Evolutionary conservation across 306 rosid genomes (phyloP).

Genomic region (Quercus ilex): DNA sequence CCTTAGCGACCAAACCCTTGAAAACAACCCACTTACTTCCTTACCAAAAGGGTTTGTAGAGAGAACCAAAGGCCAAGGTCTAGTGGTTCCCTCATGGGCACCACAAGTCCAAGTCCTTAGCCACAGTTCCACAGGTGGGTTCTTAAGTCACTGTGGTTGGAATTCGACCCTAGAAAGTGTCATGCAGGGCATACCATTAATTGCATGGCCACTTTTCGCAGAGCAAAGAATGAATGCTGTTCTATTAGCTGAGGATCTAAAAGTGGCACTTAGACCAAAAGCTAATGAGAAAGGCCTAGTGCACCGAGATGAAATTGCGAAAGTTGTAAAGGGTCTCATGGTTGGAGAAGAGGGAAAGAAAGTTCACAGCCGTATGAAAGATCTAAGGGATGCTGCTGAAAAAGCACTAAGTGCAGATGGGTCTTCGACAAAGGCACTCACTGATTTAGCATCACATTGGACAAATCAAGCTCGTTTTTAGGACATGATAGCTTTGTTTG

Average conservation of each 20-base stretch:
- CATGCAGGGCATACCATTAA: slow-evolving; percentile 21
- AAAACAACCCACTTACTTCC: slow-evolving; percentile 14
- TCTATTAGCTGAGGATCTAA: not conserved
- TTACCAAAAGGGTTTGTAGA: slow-evolving; percentile 30
- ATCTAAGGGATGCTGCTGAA: slow-evolving; percentile 20
- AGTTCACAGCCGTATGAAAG: slow-evolving; percentile 15
- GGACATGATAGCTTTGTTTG: not conserved
- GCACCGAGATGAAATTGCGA: no score
- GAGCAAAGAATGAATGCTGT: slow-evolving; percentile 15
- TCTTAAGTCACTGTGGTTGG: slow-evolving; percentile 48
- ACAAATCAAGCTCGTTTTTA: not conserved
- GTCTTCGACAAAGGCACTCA: slow-evolving; percentile 32
- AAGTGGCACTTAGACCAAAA: no score
- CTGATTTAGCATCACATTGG: slow-evolving; percentile 19
- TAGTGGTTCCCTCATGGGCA: slow-evolving; percentile 29
- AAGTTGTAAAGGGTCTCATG: no score
- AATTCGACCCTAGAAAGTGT: slow-evolving; percentile 38
- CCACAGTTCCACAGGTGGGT: slow-evolving; percentile 27
- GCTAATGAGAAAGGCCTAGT: no score
- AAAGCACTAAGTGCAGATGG: slow-evolving; percentile 32
- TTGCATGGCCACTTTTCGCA: slow-evolving; percentile 26
- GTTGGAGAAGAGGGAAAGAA: slow-evolving; percentile 29
- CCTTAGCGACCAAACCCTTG: not conserved
- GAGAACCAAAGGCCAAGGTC: slow-evolving; percentile 32
- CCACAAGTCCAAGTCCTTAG: slow-evolving; percentile 38